Evolutionary conservation across 2,329 filamentous ascomycete genomes (phyloP), one percentile per base, ranked within the genome.

Genomic region (Ophiostoma quercus): DNA sequence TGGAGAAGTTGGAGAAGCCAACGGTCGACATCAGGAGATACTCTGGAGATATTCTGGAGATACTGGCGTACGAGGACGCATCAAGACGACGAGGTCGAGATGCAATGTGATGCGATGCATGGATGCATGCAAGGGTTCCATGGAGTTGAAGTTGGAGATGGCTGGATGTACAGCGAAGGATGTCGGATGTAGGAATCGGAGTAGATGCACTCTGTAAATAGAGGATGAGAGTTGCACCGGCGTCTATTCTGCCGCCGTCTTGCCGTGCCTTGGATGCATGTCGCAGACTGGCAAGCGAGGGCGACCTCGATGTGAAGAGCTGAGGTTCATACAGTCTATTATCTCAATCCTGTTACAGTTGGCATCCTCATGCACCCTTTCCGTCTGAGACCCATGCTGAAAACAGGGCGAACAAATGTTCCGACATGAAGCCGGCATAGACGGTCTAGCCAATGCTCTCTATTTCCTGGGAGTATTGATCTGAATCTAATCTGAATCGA

Each of bases 181-280:
- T 34, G 34, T 34, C 34, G 34, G 47, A 51, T 22, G 47, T 19
- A 51, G 47, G 47, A 51, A 41, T 41, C 39, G 39, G 39, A 41
- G 39, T 14, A 34, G 34, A 34, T 34, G 34, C 34, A 41, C 39
- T 16, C 16, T 47, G 43, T 47, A 19, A 47, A 19, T 47, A 4
- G 43, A 47, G 6, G 43, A 47, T 5, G 51, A 22, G 51, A 57
- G 51, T 57, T 57, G 22, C 51, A 57, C 51, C 51, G 51, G 51
- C 51, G 51, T 57, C 51, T 57, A 57, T 57, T 57, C 51, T 57
- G 51, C 51, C 51, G 51, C 51, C 51, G 51, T 57, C n/a, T 12
- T 57, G 51, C 12, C 51, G 22, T 57, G 51, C 51, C 51, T 6
- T 57, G 51, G 11, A 57, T 22, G 39, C 14, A 12, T 41, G 39